phyloP scores from a whole-genome alignment of 2,329 filamentous ascomycete species.

The Trichoderma sp. region DNA sequence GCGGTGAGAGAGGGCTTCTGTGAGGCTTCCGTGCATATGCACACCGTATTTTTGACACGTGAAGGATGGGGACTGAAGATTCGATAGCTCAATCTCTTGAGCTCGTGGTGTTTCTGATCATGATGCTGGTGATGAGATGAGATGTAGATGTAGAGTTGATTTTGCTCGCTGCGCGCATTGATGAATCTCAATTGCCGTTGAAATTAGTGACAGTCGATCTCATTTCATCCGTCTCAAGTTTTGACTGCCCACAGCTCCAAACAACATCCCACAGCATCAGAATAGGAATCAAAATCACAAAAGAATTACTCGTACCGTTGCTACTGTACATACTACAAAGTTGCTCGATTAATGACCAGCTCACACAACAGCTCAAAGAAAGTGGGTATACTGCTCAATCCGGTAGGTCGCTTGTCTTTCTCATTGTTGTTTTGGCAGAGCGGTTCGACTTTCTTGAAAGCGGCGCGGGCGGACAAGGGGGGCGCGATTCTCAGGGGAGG shows the following conservation, averaged over 20 bases:
- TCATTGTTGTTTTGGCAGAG: not conserved
- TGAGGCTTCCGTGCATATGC: conserved; percentile 22
- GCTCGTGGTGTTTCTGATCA: too few species aligned
- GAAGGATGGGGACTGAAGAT: not conserved
- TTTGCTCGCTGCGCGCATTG: not conserved
- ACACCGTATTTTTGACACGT: conserved; percentile 23
- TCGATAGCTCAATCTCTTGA: not conserved
- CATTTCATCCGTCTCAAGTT: not conserved
- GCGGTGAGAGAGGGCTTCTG: conserved; percentile 15
- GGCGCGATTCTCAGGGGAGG: conserved; percentile 23
- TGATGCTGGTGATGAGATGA: not conserved
- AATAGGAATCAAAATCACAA: too few species aligned
- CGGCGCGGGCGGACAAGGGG: not conserved
- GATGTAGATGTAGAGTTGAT: not conserved
- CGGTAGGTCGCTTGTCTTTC: conserved; percentile 13
- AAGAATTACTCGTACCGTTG: too few species aligned
- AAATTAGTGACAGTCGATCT: not conserved
- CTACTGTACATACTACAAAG: too few species aligned
- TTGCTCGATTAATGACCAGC: too few species aligned
- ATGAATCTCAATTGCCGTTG: not conserved
- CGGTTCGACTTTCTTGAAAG: too few species aligned
- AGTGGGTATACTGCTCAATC: conserved; percentile 2
- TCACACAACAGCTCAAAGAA: too few species aligned
- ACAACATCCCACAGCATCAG: not conserved
- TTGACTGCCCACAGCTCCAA: not conserved